Conservation (phyloP, 371 early-diverging fungal genomes). For the Mucor circinelloides region DNA sequence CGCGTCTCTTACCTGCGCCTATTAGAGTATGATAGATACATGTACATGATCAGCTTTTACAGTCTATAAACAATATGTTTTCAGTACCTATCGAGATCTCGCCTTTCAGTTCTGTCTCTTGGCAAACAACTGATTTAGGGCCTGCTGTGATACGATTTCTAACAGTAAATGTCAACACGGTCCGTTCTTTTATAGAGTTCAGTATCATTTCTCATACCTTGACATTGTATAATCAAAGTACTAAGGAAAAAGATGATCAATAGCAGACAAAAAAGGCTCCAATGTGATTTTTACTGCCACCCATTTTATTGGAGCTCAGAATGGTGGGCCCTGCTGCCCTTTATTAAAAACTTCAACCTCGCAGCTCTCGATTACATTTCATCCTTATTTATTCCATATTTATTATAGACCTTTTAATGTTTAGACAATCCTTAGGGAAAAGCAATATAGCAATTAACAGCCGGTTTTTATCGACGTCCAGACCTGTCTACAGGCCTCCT, state of each 20-base stretch:
- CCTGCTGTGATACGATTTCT: slow-evolving; percentile 55
- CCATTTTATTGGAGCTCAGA: neutral
- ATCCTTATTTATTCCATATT: neutral
- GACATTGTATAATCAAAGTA: slow-evolving; percentile 3
- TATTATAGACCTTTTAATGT: neutral
- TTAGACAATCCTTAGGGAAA: neutral
- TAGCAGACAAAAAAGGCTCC: neutral
- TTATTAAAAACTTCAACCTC: neutral
- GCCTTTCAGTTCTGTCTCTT: slow-evolving; percentile 65
- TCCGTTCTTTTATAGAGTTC: neutral
- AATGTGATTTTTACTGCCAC: neutral
- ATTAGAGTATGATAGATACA: neutral
- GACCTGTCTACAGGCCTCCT: neutral
- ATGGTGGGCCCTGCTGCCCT: neutral
- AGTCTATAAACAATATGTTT: neutral
- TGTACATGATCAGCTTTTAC: neutral
- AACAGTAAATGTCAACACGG: neutral
- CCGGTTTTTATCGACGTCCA: neutral
- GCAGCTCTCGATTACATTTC: neutral
- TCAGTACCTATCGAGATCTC: slow-evolving; percentile 62
- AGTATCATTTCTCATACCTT: neutral
- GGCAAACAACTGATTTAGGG: slow-evolving; percentile 61
- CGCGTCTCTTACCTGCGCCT: slow-evolving; percentile 17
- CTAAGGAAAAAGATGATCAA: neutral
- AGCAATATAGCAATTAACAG: neutral